Evolutionary conservation across 352 stramenopile species (phyloP).

Genomic region (Globisporangium uncinulatum): DNA sequence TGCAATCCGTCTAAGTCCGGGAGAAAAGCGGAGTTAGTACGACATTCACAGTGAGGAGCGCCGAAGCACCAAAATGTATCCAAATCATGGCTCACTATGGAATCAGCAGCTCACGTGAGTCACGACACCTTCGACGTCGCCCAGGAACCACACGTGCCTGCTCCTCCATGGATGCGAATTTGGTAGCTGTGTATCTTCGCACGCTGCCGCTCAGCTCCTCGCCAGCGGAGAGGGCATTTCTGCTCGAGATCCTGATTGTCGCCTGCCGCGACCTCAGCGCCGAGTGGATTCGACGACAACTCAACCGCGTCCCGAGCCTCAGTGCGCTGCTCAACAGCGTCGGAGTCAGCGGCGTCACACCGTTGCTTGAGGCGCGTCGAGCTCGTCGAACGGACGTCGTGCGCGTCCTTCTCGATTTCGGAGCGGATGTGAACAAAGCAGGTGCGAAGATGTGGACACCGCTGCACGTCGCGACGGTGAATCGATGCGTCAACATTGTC

Average conservation of each 20-base stretch:
- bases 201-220: not conserved
- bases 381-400: not conserved
- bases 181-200: not conserved
- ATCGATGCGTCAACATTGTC: not conserved
- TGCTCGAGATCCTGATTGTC: not conserved
- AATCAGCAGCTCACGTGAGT: no score
- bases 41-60: not conserved
- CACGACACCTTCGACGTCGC: no score
- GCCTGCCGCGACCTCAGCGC: not conserved
- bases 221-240: not conserved
- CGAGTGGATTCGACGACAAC: not conserved
- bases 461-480: not conserved
- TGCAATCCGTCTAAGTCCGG: no score
- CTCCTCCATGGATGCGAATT: not conserved
- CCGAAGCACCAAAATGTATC: no score
- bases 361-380: not conserved
- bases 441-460: not conserved
- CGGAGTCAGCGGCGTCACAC: not conserved
- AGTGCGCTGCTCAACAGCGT: not conserved
- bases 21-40: not conserved
- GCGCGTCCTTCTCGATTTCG: not conserved
- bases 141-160: no score
- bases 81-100: no score
- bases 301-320: not conserved
- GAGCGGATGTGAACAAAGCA: not conserved